Base-by-base conservation (phyloP, 2,329 filamentous ascomycete species). In the Daldinia sp. region DNA sequence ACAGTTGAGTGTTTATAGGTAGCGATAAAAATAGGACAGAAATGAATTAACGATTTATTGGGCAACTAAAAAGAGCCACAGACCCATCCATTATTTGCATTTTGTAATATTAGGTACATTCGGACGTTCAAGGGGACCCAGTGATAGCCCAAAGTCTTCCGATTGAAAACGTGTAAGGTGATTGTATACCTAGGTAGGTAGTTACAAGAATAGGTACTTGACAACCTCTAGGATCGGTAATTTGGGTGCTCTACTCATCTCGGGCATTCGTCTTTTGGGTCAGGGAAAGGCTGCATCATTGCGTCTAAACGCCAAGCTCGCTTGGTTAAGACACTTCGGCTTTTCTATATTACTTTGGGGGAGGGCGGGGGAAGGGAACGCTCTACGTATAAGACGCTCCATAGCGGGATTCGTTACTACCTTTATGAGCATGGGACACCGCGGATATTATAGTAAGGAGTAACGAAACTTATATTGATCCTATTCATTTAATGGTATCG, bases 1-100 rank as follows among this genome's bases (percentile, higher is more conserved):
- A 48, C 25, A 32, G 45, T 29, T 34, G 29, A 51, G 32, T 39
- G 27, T 35, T 51, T 4, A 35, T 35, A 51, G 48, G 32, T 37
- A 51, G 32, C 30, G 13, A 51, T 51, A 34, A 51, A 48, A 48
- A 30, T 48, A 25, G 27, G 45, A 29, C 45, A 48, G 45, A 27
- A 45, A 29, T 48, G 45, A 48, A 48, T 30, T 48, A 8, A 48
- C 27, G 25, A 48, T 15, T 30, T 15, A 21, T 48, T 29, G n/a
- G 45, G 25, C 25, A 17, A 30, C 15, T 9, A 41, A 30, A 32
- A 17, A n/a, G n/a, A n/a, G n/a, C n/a, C 9, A 17, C 11, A 19
- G n/a, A 30, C 25, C 25, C 15, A 29, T 29, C 10, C 21, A 30
- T 30, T 29, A 19, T 48, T 48, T 32, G 10, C 45, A 30, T 48